These are phyloP conservation scores for Stentor coeruleus DNA, from an alignment of 73 alveolate species.

Conservation along the genomic window DNA sequence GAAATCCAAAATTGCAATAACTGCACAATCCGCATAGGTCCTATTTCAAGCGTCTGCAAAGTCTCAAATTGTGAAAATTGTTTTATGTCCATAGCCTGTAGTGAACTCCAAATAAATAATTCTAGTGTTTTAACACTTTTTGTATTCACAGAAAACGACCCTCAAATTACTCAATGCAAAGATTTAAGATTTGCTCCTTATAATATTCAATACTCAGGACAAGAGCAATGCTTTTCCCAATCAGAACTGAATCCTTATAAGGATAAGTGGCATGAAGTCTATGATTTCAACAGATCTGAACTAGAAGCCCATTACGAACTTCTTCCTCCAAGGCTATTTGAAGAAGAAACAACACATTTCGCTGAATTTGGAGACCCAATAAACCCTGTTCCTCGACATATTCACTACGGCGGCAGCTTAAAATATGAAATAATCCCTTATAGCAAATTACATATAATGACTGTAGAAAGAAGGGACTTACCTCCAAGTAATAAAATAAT, in stretches of 20 bases:
- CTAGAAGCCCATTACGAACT: slow-evolving; percentile 26
- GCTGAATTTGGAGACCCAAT: slow-evolving; percentile 45
- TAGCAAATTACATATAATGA: neutral
- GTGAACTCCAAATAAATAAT: slow-evolving; percentile 65
- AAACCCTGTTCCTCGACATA: slow-evolving; percentile 44
- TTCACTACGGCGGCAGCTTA: slow-evolving; percentile 54
- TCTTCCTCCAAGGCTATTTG: slow-evolving; percentile 44
- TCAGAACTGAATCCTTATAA: slow-evolving; percentile 57
- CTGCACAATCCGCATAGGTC: neutral
- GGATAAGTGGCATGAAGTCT: slow-evolving; percentile 70
- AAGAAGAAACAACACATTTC: slow-evolving; percentile 15
- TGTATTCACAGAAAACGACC: slow-evolving; percentile 65
- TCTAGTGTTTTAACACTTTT: slow-evolving; percentile 50
- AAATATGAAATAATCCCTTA: slow-evolving; percentile 10
- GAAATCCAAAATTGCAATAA: neutral
- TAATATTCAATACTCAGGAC: slow-evolving; percentile 59
- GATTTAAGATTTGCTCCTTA: slow-evolving; percentile 68
- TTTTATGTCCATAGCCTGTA: slow-evolving; percentile 53
- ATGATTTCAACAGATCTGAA: slow-evolving; percentile 62
- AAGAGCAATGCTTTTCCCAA: slow-evolving; percentile 44
- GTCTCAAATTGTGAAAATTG: neutral
- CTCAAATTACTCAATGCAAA: slow-evolving; percentile 64
- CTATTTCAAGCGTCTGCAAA: neutral
- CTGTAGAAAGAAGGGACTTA: neutral
- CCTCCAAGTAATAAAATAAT: neutral